A percentile compares a stretch with the other conserved stretches of the same genome.
phyloP scores from a whole-genome alignment of 371 early-diverging fungal genomes.

The Gilbertella persicaria region DNA sequence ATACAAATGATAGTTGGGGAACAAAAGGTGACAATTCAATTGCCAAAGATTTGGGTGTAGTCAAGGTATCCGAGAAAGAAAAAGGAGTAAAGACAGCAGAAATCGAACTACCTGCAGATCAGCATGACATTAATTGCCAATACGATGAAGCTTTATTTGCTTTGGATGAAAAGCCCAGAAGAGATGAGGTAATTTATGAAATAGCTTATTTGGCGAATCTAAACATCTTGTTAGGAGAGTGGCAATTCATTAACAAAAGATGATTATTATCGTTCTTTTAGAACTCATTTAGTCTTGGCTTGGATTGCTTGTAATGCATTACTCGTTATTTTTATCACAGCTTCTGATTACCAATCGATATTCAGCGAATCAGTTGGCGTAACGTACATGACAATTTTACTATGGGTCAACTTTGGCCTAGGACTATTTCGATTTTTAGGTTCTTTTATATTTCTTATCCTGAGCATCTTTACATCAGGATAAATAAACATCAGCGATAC shows the following conservation, averaged over 20 bases:
- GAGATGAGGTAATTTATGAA: constrained; percentile 8
- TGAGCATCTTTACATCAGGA: constrained; percentile 37
- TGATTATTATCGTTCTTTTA: constrained; percentile 85
- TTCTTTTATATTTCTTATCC: constrained; percentile 69
- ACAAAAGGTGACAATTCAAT: constrained; percentile 86
- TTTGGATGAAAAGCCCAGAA: constrained; percentile 37
- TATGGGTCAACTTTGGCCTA: constrained; percentile 86
- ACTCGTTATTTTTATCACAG: constrained; percentile 64
- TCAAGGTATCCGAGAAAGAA: constrained; percentile 54
- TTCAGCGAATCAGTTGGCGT: constrained; percentile 45
- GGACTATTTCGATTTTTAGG: constrained; percentile 82
- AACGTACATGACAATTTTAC: constrained; percentile 77
- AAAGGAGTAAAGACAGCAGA: constrained; percentile 47
- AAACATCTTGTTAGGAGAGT: not conserved
- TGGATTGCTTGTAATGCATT: constrained; percentile 88
- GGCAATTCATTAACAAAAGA: constrained; percentile 52
- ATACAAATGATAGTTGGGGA: constrained; percentile 72
- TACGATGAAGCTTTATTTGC: constrained; percentile 71
- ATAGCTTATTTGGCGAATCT: constrained; percentile 43
- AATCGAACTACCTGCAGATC: constrained; percentile 70
- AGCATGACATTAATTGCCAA: constrained; percentile 69
- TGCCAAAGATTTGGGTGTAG: constrained; percentile 63
- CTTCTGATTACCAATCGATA: constrained; percentile 33
- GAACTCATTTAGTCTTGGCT: constrained; percentile 76
- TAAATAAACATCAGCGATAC: too few relatives aligned